A percentile compares a stretch with the other conserved stretches of the same genome.
These are phyloP conservation scores for Penicillium dipodomyicola DNA, from an alignment of 495 filamentous ascomycete genomes.

Conservation along the genomic window DNA sequence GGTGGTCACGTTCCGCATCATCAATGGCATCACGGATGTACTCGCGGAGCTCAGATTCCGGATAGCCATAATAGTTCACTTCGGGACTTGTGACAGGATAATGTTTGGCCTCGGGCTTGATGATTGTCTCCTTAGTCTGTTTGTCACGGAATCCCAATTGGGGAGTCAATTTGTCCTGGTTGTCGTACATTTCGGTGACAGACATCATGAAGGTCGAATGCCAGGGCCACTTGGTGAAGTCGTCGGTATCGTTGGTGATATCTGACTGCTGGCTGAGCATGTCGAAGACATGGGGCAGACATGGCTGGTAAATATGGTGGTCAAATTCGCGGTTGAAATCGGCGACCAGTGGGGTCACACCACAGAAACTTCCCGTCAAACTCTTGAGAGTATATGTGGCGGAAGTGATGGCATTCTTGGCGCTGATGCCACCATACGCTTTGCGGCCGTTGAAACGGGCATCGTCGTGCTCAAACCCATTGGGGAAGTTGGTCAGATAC, in stretches of 20 bases:
- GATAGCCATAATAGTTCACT: conserved; percentile 52
- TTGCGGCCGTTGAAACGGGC: conserved; percentile 18
- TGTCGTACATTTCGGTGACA: conserved; percentile 48
- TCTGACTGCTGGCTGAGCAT: conserved; percentile 36
- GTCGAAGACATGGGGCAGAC: conserved; percentile 44
- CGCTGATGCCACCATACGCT: conserved; percentile 43
- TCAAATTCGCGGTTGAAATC: conserved; percentile 51
- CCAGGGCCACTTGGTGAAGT: conserved; percentile 41
- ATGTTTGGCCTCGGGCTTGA: conserved; percentile 37
- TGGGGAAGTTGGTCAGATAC: conserved; percentile 41
- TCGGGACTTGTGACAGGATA: conserved; percentile 37
- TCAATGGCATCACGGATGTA: conserved; percentile 50
- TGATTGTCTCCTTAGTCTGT: conserved; percentile 42
- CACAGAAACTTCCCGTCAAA: conserved; percentile 46
- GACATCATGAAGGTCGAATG: conserved; percentile 50
- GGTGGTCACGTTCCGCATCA: conserved; percentile 40
- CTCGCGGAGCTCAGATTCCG: conserved; percentile 43
- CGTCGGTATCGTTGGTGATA: conserved; percentile 25
- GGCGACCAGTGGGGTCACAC: conserved; percentile 45
- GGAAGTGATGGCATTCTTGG: conserved; percentile 43
- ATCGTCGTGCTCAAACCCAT: conserved; percentile 35
- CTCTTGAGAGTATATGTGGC: conserved; percentile 51
- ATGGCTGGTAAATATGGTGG: conserved; percentile 51
- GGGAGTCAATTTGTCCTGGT: conserved; percentile 41
- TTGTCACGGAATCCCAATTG: conserved; percentile 42